A percentile compares a stretch with the other conserved stretches of the same genome.
Conservation (phyloP, 2,329 filamentous ascomycete genomes). For the Passalora sequoiae region DNA sequence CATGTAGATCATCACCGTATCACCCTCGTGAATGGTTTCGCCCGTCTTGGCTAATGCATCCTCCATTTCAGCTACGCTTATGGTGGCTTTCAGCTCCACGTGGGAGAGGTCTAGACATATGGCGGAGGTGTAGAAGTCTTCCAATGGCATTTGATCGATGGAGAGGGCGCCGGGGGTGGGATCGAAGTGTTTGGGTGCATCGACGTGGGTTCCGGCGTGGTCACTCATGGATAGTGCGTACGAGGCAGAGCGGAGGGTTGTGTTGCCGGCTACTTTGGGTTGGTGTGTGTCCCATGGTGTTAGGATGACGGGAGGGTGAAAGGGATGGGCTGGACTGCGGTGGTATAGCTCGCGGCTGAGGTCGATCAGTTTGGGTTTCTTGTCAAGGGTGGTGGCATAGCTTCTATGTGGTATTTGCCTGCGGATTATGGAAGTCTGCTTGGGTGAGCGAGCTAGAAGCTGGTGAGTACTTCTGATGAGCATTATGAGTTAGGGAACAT, state of each 20-base stretch:
- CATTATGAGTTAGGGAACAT: neutral
- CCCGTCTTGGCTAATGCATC: slow-evolving; percentile 19
- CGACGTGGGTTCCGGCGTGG: slow-evolving; percentile 29
- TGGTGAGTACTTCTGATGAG: neutral
- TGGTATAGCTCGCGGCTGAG: slow-evolving; percentile 27
- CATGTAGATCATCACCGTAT: slow-evolving; percentile 27
- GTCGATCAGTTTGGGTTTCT: slow-evolving; percentile 25
- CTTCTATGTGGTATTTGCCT: neutral
- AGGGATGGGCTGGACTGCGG: slow-evolving; percentile 26
- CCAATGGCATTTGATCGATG: slow-evolving; percentile 27
- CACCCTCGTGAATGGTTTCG: slow-evolving; percentile 23
- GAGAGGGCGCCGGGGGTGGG: slow-evolving; percentile 22
- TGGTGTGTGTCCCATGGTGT: slow-evolving; percentile 30
- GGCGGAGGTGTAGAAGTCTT: slow-evolving; percentile 28
- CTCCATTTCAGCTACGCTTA: slow-evolving; percentile 25
- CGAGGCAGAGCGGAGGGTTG: slow-evolving; percentile 24
- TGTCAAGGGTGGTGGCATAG: slow-evolving; percentile 3
- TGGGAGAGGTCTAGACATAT: slow-evolving; percentile 28
- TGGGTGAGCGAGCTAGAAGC: neutral
- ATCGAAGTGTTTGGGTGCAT: slow-evolving; percentile 30
- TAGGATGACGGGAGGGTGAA: slow-evolving; percentile 25
- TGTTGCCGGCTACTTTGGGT: slow-evolving; percentile 26
- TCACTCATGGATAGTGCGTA: slow-evolving; percentile 27
- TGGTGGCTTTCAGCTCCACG: slow-evolving; percentile 23
- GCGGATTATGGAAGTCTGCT: neutral